These are phyloP conservation scores for Ophiostoma sp. DNA, from an alignment of 2,329 filamentous ascomycete species.

Conservation along the genomic window DNA sequence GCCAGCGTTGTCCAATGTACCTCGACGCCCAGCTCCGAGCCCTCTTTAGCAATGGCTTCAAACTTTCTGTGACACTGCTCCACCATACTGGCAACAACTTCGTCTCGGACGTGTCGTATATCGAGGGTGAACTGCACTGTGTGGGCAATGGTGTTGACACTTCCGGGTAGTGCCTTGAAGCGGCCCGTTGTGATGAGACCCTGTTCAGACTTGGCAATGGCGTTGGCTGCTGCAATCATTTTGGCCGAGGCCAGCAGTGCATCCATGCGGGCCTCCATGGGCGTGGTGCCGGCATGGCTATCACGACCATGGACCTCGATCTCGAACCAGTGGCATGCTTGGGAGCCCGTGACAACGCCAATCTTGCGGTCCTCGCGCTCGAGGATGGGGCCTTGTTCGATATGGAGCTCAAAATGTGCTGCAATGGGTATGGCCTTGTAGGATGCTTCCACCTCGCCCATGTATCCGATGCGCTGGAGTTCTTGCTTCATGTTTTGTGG, in stretches of 20 bases:
- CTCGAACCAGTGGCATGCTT: conserved; percentile 73
- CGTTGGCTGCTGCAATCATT: conserved; percentile 38
- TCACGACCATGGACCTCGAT: conserved; percentile 66
- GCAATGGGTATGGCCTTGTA: conserved; percentile 64
- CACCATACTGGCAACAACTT: conserved; percentile 43
- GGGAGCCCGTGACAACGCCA: conserved; percentile 69
- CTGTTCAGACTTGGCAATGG: conserved; percentile 30
- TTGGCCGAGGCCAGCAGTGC: conserved; percentile 37
- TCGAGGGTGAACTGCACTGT: conserved; percentile 68
- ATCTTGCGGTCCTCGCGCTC: conserved; percentile 63
- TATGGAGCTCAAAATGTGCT: conserved; percentile 81
- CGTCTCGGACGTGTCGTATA: conserved; percentile 59
- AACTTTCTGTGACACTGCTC: conserved; percentile 42
- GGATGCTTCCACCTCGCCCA: conserved; percentile 59
- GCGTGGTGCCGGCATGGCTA: conserved; percentile 73
- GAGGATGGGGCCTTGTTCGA: conserved; percentile 78
- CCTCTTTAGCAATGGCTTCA: conserved; percentile 54
- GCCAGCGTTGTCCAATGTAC: conserved; percentile 60
- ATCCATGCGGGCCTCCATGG: conserved; percentile 40
- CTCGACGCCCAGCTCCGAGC: conserved; percentile 55
- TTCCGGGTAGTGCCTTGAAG: conserved; percentile 44
- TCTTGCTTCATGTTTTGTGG: conserved; percentile 65
- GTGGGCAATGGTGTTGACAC: conserved; percentile 72
- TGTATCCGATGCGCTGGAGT: conserved; percentile 69
- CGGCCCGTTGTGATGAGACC: conserved; percentile 38